Base-by-base conservation (phyloP, 768 basidiomycete species). In the Panaeolus papilionaceus region DNA sequence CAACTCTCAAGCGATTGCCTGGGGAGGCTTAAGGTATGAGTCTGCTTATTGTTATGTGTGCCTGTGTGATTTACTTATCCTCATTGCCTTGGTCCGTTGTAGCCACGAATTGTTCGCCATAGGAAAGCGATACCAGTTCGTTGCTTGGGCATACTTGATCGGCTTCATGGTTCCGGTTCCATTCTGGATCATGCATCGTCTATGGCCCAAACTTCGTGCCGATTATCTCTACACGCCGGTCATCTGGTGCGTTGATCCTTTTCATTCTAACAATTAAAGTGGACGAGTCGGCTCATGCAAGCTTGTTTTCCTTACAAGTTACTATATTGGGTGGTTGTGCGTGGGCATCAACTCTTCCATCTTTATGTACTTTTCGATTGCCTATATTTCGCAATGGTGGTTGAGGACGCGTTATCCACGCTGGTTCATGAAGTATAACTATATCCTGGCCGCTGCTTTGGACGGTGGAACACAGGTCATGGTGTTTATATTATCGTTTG, bases 131-230 rank as follows among this genome's bases (percentile, higher is more conserved):
- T 87, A 87, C 74, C 79, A 84, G 64, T 84, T 84, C 75, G 85
- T 86, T 45, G 80, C 85, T 1, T 81, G 80, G 78, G 80, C 80
- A 1, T 84, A 84, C 70, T 58, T 84, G 28, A 71, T 86, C 62
- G 86, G 86, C 9, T 81, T 88, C 66, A 74, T 81, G 47, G 80
- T 85, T 2, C 87, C 86, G 1, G 71, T 88, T 44, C 86, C 86
- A 0, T 87, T 87, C 81, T 87, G 84, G 84, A 67, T 87, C 49
- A 68, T 73, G 20, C 77, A 86, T 71, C 76, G 77, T 45, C 79
- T 75, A 66, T 85, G 77, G 77, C 86, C 85, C 0, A 82, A 81
- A 66, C 67, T 83, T 58, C 75, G 82, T 33, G 71, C 82, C 38
- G 83, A 87, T 72, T 83, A 83, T 65, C 68, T 86, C 49, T 83